phyloP scores from a whole-genome alignment of 2,329 filamentous ascomycete genomes.

The Stachybotrys chlorohalonatus region DNA sequence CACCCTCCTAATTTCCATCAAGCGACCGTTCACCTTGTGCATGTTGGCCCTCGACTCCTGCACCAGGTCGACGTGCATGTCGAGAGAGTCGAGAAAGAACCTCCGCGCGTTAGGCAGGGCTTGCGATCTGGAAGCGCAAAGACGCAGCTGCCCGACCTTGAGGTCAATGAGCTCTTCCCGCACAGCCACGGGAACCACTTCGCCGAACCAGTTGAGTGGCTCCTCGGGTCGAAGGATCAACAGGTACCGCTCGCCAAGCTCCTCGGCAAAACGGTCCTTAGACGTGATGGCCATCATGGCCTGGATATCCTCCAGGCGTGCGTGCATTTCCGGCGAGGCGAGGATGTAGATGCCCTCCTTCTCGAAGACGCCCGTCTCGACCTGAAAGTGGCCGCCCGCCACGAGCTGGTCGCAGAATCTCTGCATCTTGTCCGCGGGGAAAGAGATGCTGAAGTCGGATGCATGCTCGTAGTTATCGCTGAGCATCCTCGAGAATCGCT shows the following conservation, averaged over 20 bases:
- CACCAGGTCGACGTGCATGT: conserved; percentile 77
- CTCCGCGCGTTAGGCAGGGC: conserved; percentile 69
- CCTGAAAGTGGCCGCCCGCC: conserved; percentile 76
- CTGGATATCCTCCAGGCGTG: conserved; percentile 72
- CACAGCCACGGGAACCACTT: conserved; percentile 60
- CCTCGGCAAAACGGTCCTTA: conserved; percentile 52
- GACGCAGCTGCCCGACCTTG: conserved; percentile 73
- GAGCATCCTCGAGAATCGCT: conserved; percentile 85
- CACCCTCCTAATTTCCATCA: conserved; percentile 91
- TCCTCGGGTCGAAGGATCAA: conserved; percentile 78
- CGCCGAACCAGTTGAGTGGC: conserved; percentile 71
- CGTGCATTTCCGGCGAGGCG: conserved; percentile 69
- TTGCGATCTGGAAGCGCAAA: conserved; percentile 83
- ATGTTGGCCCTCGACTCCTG: conserved; percentile 91
- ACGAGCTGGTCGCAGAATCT: conserved; percentile 75
- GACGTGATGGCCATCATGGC: conserved; percentile 68
- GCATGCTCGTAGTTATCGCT: conserved; percentile 94
- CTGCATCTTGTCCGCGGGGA: conserved; percentile 56
- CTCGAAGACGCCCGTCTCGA: conserved; percentile 62
- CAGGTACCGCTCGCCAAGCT: conserved; percentile 67
- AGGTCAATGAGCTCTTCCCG: conserved; percentile 68
- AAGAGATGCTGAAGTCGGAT: conserved; percentile 84
- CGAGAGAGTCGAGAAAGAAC: conserved; percentile 68
- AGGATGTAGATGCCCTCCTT: conserved; percentile 74
- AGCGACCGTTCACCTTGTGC: conserved; percentile 78